A percentile compares a stretch with the other conserved stretches of the same genome.
Conservation (phyloP, 257 asterid genomes). For the Verbena officinalis region DNA sequence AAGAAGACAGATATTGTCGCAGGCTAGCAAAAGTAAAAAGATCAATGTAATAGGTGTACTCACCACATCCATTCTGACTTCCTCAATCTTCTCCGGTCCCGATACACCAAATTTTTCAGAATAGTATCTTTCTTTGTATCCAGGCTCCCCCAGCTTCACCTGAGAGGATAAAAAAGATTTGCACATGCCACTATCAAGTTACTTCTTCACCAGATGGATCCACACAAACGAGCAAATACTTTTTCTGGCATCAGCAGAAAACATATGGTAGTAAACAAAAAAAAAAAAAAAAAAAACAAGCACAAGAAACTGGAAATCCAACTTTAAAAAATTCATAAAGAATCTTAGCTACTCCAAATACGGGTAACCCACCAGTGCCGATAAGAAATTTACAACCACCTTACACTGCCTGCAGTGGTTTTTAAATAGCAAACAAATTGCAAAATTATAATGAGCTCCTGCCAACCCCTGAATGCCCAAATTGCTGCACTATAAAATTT, state of each 20-base stretch:
- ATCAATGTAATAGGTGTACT: conserved; percentile 37
- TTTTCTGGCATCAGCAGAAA: conserved; percentile 20
- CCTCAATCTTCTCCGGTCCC: conserved; percentile 62
- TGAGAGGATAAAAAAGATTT: conserved; percentile 36
- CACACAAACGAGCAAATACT: background rate
- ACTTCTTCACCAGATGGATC: conserved; percentile 17
- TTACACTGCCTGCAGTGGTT: conserved; percentile 9
- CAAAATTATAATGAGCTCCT: background rate
- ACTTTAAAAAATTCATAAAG: conserved; percentile 7
- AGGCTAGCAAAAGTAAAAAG: conserved; percentile 15
- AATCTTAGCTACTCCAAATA: background rate
- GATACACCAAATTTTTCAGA: conserved; percentile 78
- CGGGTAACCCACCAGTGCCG: background rate
- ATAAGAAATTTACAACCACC: conserved; percentile 1
- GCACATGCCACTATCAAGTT: conserved; percentile 21
- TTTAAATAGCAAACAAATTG: background rate
- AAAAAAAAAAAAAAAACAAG: background rate
- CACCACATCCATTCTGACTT: conserved; percentile 76
- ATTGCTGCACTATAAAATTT: conserved; percentile 9
- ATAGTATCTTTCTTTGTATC: conserved; percentile 94
- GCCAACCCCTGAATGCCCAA: background rate
- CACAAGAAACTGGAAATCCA: background rate
- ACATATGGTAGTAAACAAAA: conserved; percentile 9
- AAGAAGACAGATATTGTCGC: conserved; percentile 5
- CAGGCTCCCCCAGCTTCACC: conserved; percentile 96